Conservation (phyloP, 176 grass and related monocot species). For the Elaeis guineensis region DNA sequence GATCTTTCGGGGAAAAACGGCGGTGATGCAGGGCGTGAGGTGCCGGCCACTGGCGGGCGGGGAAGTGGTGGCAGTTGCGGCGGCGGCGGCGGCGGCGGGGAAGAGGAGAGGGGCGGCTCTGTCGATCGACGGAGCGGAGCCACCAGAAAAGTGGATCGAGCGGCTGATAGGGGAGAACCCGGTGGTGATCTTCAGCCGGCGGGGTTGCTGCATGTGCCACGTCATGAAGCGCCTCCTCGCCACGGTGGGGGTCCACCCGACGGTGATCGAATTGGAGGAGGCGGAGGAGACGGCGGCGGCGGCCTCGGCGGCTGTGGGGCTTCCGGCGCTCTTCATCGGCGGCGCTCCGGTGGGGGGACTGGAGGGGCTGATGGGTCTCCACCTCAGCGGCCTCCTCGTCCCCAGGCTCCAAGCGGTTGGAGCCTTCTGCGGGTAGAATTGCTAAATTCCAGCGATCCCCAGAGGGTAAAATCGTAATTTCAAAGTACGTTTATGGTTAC, state of each 20-base stretch:
- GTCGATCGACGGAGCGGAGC: constrained; percentile 52
- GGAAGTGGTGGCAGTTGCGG: constrained; percentile 12
- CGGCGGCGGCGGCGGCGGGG: neutral
- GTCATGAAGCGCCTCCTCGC: constrained; percentile 75
- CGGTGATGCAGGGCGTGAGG: neutral
- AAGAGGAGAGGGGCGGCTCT: constrained; percentile 9
- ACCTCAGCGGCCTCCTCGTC: constrained; percentile 61
- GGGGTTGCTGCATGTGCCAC: constrained; percentile 90
- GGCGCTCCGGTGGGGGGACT: constrained; percentile 67
- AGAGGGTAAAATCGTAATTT: constrained; percentile 10
- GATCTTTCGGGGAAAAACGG: too few relatives aligned
- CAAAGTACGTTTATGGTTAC: neutral
- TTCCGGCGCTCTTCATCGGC: constrained; percentile 80
- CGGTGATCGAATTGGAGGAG: constrained; percentile 77
- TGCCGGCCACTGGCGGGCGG: constrained; percentile 12
- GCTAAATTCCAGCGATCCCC: neutral
- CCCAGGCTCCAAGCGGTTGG: constrained; percentile 32
- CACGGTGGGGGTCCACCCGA: constrained; percentile 71
- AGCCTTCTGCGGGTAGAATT: constrained; percentile 1
- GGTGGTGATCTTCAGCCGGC: constrained; percentile 58
- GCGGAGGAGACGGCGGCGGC: constrained; percentile 33
- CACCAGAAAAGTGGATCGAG: constrained; percentile 38
- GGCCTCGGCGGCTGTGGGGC: constrained; percentile 15
- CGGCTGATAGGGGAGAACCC: constrained; percentile 63
- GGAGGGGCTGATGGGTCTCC: constrained; percentile 83